phyloP scores from a whole-genome alignment of 768 basidiomycete genomes.

The Cystofilobasidium bisporidii region DNA sequence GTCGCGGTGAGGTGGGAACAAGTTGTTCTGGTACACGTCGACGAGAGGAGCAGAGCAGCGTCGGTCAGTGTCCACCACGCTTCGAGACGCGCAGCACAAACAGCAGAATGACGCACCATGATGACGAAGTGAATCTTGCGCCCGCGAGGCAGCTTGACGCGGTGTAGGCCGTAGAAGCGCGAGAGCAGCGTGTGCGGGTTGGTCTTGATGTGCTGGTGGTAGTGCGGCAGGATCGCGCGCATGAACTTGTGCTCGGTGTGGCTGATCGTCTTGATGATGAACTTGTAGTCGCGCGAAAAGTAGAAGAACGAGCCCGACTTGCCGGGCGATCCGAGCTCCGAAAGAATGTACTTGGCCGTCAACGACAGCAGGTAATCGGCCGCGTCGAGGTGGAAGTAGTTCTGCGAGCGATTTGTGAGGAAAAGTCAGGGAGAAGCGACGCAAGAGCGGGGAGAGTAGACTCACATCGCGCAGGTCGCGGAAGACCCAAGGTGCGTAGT shows the following conservation, averaged over 20 bases:
- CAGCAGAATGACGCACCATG: constrained; percentile 47
- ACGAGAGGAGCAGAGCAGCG: no score
- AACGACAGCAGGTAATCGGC: constrained; percentile 95
- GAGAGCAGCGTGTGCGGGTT: constrained; percentile 92
- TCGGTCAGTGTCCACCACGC: no score
- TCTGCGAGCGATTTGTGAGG: constrained; percentile 34
- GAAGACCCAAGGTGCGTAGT: constrained; percentile 97
- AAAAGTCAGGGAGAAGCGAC: no score
- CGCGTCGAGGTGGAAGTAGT: constrained; percentile 88
- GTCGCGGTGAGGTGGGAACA: constrained; percentile 94
- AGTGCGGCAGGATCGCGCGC: constrained; percentile 67
- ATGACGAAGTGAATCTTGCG: constrained; percentile 98
- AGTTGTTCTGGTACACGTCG: constrained; percentile 54
- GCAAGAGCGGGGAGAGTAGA: no score
- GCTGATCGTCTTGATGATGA: constrained; percentile 98
- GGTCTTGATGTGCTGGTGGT: constrained; percentile 70
- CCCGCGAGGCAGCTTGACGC: constrained; percentile 89
- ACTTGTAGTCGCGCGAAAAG: constrained; percentile 95
- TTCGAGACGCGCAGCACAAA: not conserved
- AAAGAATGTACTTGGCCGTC: constrained; percentile 94
- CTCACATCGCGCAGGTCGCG: constrained; percentile 70
- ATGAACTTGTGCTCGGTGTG: constrained; percentile 92
- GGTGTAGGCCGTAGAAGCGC: constrained; percentile 91
- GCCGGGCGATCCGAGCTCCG: constrained; percentile 92
- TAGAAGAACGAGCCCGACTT: constrained; percentile 99